Percentiles rank a stretch among this genome's conserved stretches.
phyloP scores from a whole-genome alignment of 805 yeast species.

The Wickerhamomyces alni region DNA sequence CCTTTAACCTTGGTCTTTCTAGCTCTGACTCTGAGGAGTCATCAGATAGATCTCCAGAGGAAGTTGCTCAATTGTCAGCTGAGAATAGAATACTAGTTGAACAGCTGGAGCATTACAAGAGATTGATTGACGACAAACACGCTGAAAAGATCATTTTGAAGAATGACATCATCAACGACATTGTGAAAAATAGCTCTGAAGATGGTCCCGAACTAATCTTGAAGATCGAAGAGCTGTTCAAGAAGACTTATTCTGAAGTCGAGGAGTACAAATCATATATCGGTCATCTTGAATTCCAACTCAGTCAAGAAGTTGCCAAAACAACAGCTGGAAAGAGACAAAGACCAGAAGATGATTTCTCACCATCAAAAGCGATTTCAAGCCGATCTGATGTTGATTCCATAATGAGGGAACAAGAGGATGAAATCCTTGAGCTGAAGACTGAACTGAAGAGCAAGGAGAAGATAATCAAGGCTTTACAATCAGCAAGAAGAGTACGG shows the following conservation, averaged over 20 bases:
- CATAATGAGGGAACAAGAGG: slow-evolving; percentile 53
- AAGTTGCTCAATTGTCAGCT: slow-evolving; percentile 41
- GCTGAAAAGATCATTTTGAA: slow-evolving; percentile 49
- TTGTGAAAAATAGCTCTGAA: slow-evolving; percentile 32
- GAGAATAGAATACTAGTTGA: slow-evolving; percentile 64
- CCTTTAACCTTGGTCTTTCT: slow-evolving; percentile 4
- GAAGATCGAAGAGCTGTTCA: slow-evolving; percentile 39
- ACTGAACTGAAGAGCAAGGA: slow-evolving; percentile 67
- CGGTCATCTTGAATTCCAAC: slow-evolving; percentile 49
- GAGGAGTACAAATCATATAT: slow-evolving; percentile 59
- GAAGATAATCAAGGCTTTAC: slow-evolving; percentile 67
- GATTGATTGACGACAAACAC: slow-evolving; percentile 55
- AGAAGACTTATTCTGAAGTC: slow-evolving; percentile 41
- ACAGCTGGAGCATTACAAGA: slow-evolving; percentile 60
- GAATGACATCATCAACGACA: slow-evolving; percentile 53
- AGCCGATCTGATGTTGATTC: slow-evolving; percentile 17
- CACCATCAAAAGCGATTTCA: slow-evolving; percentile 11
- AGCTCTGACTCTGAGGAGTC: slow-evolving; percentile 1
- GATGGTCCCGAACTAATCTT: slow-evolving; percentile 38
- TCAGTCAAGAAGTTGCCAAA: slow-evolving; percentile 24
- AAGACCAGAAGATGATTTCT: background rate
- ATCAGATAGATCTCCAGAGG: slow-evolving; percentile 22
- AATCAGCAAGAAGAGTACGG: slow-evolving; percentile 58
- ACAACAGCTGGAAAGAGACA: background rate
- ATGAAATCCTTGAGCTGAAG: slow-evolving; percentile 60